A percentile compares a stretch with the other conserved stretches of the same genome.
Conservation (phyloP, 2,329 filamentous ascomycete species). For the Phoma sp. region DNA sequence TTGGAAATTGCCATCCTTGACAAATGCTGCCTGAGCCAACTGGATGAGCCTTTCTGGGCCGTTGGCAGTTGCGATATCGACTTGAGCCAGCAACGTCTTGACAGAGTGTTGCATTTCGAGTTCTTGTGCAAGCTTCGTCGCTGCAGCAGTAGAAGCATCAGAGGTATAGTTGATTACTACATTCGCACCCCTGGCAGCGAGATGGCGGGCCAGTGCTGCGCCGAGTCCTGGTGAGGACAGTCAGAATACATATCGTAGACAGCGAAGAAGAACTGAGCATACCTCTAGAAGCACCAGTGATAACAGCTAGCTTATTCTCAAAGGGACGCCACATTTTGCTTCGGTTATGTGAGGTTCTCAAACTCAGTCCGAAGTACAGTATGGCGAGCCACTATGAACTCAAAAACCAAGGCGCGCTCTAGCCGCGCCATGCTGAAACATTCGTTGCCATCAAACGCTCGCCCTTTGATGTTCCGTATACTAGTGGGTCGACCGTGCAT, state of each 20-base stretch:
- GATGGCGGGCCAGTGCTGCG: conserved; percentile 66
- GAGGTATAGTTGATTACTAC: conserved; percentile 75
- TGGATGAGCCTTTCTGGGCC: conserved; percentile 65
- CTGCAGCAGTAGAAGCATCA: conserved; percentile 58
- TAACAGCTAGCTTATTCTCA: conserved; percentile 75
- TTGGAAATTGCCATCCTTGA: conserved; percentile 60
- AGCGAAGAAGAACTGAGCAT: conserved; percentile 19
- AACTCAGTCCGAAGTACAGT: not conserved
- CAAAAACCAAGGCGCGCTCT: not conserved
- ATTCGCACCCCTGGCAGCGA: conserved; percentile 72
- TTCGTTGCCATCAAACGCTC: too few relatives aligned
- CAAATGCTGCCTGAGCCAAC: conserved; percentile 62
- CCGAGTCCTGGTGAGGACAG: conserved; percentile 68
- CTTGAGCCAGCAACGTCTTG: conserved; percentile 66
- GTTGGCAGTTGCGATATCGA: conserved; percentile 67
- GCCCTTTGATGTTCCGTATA: not conserved
- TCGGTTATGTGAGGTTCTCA: not conserved
- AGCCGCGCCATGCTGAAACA: not conserved
- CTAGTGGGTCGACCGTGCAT: not conserved
- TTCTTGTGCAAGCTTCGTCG: conserved; percentile 57
- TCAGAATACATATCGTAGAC: not conserved
- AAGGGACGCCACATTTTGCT: conserved; percentile 24
- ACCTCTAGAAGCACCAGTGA: conserved; percentile 80
- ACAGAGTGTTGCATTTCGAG: conserved; percentile 64
- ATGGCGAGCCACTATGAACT: not conserved